A percentile compares a stretch with the other conserved stretches of the same genome.
Evolutionary conservation across 148 eudicot genomes (phyloP).

Genomic region (Suaeda aralocaspica): DNA sequence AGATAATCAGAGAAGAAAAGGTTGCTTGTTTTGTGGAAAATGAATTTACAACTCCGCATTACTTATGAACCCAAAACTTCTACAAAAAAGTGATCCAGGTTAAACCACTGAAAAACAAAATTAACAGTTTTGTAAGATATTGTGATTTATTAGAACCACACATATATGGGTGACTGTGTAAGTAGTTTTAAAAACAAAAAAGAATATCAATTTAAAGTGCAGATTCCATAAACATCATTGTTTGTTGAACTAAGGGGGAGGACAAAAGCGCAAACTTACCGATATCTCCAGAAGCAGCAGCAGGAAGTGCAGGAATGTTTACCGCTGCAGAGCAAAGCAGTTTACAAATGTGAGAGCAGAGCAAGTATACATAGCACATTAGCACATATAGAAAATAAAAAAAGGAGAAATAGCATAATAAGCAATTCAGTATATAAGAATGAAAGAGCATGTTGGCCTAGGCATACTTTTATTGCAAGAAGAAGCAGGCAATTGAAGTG

Average conservation of each 20-base stretch:
- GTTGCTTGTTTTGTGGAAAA: too few species aligned
- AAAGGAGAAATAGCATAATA: background rate
- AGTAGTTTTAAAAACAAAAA: background rate
- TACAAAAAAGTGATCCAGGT: too few species aligned
- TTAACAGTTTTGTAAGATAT: too few species aligned
- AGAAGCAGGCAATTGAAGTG: constrained; percentile 60
- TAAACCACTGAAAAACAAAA: too few species aligned
- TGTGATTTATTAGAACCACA: background rate
- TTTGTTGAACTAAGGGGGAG: background rate
- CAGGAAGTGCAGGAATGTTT: constrained; percentile 89
- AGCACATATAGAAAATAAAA: background rate
- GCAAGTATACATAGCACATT: background rate
- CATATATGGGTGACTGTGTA: background rate
- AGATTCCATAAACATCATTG: background rate
- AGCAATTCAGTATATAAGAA: background rate
- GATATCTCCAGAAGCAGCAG: constrained; percentile 79
- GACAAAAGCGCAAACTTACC: constrained; percentile 37
- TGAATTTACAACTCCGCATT: too few species aligned
- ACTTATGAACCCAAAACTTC: too few species aligned
- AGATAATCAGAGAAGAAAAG: too few species aligned
- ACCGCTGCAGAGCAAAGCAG: constrained; percentile 45
- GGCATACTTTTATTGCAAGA: constrained; percentile 82
- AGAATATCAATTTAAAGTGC: background rate
- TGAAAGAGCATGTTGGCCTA: constrained; percentile 3
- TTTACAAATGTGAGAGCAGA: constrained; percentile 10